Evolutionary conservation across 495 filamentous ascomycete species (phyloP), one percentile per base, ranked within the genome.

Genomic region (Margaritispora aquatica): DNA sequence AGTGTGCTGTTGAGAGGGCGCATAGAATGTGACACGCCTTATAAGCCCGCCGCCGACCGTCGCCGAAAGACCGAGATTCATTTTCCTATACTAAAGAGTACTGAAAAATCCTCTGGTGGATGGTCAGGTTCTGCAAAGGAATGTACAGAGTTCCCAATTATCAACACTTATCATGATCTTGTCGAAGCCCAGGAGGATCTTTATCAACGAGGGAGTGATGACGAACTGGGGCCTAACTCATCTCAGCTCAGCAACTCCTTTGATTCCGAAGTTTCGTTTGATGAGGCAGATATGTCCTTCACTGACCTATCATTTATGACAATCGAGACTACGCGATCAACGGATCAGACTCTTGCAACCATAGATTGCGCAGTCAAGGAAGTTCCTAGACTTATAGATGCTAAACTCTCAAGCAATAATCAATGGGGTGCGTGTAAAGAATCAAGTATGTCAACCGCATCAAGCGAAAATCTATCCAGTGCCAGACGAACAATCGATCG

Each of bases 11-110:
- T 26, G n/a, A n/a, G 9, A 10, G 46, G 55, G 9, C 31, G 54
- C 3, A 26, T 36, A 26, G 52, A 63, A 20, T 51, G 46, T 19
- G 36, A 54, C 17, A 59, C 58, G 54, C 59, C 61, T 19, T 56
- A 24, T 54, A 55, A 49, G 52, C 59, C 44, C 8, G 19, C 51
- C 1, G 48, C 52, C 31, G 54, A 56, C 15, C 44, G 24, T 9
- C 51, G 58, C 9, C 34, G 38, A 27, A 31, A 24, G 26, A 34
- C 41, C 1, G 52, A 54, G 41, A 26, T 23, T 7, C 15, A 24
- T 10, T 23, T 17, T n/a, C n/a, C n/a, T n/a, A n/a, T n/a, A n/a
- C n/a, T n/a, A n/a, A n/a, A n/a, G n/a, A n/a, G n/a, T n/a, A n/a
- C n/a, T n/a, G n/a, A n/a, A n/a, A n/a, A n/a, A n/a, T 19, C 23